phyloP scores from a whole-genome alignment of 352 stramenopile species.

The Thalassiosira ordinaria region DNA sequence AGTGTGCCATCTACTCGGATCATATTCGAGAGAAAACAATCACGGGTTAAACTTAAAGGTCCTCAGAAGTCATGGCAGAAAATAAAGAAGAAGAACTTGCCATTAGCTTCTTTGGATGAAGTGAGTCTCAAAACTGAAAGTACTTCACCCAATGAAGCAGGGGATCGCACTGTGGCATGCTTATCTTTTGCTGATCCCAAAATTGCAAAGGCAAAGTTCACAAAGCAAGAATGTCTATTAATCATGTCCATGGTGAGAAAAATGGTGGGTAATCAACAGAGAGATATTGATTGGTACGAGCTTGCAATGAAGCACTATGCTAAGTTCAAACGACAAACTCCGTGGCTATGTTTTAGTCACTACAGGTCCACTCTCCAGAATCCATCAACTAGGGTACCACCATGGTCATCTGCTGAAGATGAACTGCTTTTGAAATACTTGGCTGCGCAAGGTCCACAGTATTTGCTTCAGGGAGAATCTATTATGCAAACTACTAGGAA shows the following conservation, averaged over 20 bases:
- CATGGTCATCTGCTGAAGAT: constrained; percentile 62
- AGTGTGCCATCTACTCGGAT: constrained; percentile 17
- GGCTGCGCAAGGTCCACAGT: constrained; percentile 56
- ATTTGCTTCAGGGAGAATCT: constrained; percentile 35
- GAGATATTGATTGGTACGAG: constrained; percentile 44
- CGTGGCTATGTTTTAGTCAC: constrained; percentile 54
- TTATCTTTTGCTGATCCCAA: constrained; percentile 43
- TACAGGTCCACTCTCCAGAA: constrained; percentile 41
- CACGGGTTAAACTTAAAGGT: constrained; percentile 14
- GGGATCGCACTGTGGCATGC: constrained; percentile 39
- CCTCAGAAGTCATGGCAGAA: constrained; percentile 15
- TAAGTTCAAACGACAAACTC: constrained; percentile 30
- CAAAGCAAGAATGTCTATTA: constrained; percentile 51
- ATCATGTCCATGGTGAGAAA: constrained; percentile 36
- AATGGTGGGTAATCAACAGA: constrained; percentile 9
- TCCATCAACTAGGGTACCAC: constrained; percentile 17
- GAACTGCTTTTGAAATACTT: constrained; percentile 69
- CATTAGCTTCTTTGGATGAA: constrained; percentile 25
- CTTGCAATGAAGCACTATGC: constrained; percentile 32
- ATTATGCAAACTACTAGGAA: constrained; percentile 25
- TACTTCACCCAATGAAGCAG: constrained; percentile 17
- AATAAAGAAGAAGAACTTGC: constrained; percentile 3
- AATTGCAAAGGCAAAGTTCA: constrained; percentile 42
- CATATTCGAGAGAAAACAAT: constrained; percentile 27
- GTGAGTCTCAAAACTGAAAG: constrained; percentile 31